These are phyloP conservation scores for Acanthamoeba sp. DNA, from an alignment of 208 protist species.

Conservation along the genomic window DNA sequence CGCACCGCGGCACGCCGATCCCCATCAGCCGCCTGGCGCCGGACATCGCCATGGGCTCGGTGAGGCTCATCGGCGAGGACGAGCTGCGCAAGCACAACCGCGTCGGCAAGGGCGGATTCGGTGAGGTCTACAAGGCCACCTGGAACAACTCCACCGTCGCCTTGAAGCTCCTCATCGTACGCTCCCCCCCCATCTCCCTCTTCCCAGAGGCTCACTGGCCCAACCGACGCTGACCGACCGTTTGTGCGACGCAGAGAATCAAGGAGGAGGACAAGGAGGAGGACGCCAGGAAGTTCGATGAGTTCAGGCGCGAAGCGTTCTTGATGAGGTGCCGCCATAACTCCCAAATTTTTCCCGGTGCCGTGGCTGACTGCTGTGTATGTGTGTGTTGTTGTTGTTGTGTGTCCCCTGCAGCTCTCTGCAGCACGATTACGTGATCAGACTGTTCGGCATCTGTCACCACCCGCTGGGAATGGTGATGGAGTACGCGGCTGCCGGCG, in stretches of 20 bases:
- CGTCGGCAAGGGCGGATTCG: conserved; percentile 47
- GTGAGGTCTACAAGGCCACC: conserved; percentile 63
- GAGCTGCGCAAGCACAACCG: conserved; percentile 37
- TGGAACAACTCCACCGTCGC: conserved; percentile 50
- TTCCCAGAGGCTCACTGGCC: no score
- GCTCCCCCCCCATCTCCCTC: background rate
- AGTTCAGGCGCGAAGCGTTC: conserved; percentile 16
- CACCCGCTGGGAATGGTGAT: conserved; percentile 82
- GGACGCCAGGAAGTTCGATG: conserved; percentile 20
- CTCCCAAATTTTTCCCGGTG: background rate
- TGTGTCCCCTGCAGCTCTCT: background rate
- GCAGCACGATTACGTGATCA: conserved; percentile 79
- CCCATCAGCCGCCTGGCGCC: background rate
- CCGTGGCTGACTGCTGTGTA: background rate
- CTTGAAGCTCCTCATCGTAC: conserved; percentile 23
- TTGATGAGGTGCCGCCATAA: background rate
- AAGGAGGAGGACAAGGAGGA: conserved; percentile 28
- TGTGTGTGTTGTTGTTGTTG: background rate
- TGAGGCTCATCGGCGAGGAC: conserved; percentile 11
- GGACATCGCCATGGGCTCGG: conserved; percentile 28
- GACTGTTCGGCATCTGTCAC: conserved; percentile 77
- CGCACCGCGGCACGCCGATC: background rate
- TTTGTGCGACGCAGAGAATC: background rate
- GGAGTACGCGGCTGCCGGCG: conserved; percentile 77
- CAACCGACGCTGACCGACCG: no score